Evolutionary conservation across 148 eudicot genomes (phyloP), one percentile per base, ranked within the genome.

Genomic region (Camellia japonica): DNA sequence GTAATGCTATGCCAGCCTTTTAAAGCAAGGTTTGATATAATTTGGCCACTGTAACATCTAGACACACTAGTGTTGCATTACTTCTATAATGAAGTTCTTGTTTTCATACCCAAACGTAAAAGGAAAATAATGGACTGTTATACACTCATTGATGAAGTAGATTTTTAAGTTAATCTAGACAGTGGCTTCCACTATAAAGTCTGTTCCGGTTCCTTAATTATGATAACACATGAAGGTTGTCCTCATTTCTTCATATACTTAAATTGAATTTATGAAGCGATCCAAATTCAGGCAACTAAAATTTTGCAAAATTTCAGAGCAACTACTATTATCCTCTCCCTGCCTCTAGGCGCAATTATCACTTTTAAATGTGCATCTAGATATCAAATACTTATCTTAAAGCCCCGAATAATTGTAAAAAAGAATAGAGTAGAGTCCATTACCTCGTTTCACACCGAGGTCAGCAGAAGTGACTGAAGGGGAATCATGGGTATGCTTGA

Each of bases 391-490:
- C 15, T 15, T 4, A 30, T n/a, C 56, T 47, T 20, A 71, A 71
- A 20, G 55, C 11, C 18, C 23, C 51, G 5, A 30, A 10, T 9
- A 56, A 47, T 47, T 56, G 7, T 56, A 71, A 1, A 80, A 10
- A 49, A 38, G 11, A 75, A 42, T 3, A 75, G 12, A 75, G 52
- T 18, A 59, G 16, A 69, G 60, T 65, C 14, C 42, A 77, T 83
- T 85, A 88, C 91, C 89, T 69, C 41, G 83, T 69, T 68, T 78
- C 61, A 81, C 69, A 64, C 87, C 76, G n/a, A 88, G 84, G 67
- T 80, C 89, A 41, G 87, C 76, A 60, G 78, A 75, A 51, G 87
- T 82, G 44, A 88, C 84, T 51, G 70, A 77, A 73, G 84, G 49
- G 38, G 62, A 80, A 68, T 83, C 89, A 47, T 78, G 79, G 19